Evolutionary conservation across 2,329 filamentous ascomycete species (phyloP).

Genomic region (Aspergillus fumigatiaffinis): DNA sequence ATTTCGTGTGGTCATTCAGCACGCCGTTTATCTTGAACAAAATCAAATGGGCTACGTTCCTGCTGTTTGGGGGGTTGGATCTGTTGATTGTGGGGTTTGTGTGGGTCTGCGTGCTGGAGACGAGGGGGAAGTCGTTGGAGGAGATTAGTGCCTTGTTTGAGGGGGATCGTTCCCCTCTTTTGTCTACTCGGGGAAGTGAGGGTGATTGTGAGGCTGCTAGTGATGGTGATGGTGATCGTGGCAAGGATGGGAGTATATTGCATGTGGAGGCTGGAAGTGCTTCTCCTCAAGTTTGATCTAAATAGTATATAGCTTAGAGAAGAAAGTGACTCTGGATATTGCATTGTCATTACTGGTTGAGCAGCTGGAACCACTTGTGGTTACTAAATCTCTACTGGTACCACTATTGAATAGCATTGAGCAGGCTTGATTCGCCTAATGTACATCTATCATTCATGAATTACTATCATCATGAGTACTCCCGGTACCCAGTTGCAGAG

Average conservation of each 20-base stretch:
- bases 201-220: neutral
- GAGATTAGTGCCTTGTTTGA: conserved; percentile 57
- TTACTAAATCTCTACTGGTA: too few species aligned
- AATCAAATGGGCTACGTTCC: conserved; percentile 47
- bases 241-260: neutral
- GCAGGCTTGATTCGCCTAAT: neutral
- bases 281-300: neutral
- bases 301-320: too few species aligned
- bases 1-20: conserved; percentile 40
- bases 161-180: neutral
- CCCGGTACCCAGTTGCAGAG: neutral
- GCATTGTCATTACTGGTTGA: neutral
- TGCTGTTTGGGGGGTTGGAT: conserved; percentile 43
- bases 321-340: neutral
- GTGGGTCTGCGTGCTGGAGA: conserved; percentile 51
- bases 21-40: conserved; percentile 44
- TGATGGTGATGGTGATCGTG: conserved; percentile 1
- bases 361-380: neutral
- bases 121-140: conserved; percentile 51
- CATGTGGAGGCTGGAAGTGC: neutral
- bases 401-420: neutral
- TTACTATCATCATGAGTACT: neutral
- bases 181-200: neutral
- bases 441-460: neutral
- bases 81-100: conserved; percentile 48